These are phyloP conservation scores for Raffaelea arxii DNA, from an alignment of 2,329 filamentous ascomycete genomes.

Conservation along the genomic window DNA sequence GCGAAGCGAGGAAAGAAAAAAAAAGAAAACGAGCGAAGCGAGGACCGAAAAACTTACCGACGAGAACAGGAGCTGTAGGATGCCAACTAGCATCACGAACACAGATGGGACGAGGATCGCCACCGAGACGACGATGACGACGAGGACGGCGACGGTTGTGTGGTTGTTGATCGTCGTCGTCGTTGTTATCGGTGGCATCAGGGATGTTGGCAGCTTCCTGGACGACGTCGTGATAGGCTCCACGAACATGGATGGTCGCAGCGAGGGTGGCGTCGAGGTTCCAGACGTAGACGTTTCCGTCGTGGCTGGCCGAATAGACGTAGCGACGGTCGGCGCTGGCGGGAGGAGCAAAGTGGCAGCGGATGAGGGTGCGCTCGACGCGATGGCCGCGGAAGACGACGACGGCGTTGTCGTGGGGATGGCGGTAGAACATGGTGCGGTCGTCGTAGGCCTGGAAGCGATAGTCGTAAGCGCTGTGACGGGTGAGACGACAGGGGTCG, in stretches of 20 bases:
- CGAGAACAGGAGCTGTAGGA: constrained; percentile 71
- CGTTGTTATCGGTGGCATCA: not conserved
- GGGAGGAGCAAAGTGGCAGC: constrained; percentile 89
- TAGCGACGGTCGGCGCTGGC: constrained; percentile 81
- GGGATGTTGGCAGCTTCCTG: not conserved
- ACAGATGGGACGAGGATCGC: constrained; percentile 49
- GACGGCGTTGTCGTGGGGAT: constrained; percentile 80
- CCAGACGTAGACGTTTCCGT: constrained; percentile 85
- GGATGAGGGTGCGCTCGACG: constrained; percentile 81
- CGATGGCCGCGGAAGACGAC: constrained; percentile 90
- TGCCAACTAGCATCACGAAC: constrained; percentile 90
- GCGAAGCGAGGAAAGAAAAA: constrained; percentile 41
- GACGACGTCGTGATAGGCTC: constrained; percentile 40
- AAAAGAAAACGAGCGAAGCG: not conserved
- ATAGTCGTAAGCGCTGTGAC: constrained; percentile 71
- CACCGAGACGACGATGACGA: not conserved
- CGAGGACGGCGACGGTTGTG: not conserved
- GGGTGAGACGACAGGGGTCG: constrained; percentile 44
- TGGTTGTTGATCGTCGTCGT: too few relatives aligned
- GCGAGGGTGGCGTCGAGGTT: constrained; percentile 81
- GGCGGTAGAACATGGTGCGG: constrained; percentile 55
- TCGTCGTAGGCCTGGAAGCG: constrained; percentile 58
- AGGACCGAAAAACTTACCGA: constrained; percentile 32
- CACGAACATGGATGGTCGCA: constrained; percentile 65
- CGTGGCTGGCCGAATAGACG: constrained; percentile 84